Evolutionary conservation across 176 grass and related monocot species (phyloP), one percentile per base, ranked within the genome.

Genomic region (Oryza officinalis): DNA sequence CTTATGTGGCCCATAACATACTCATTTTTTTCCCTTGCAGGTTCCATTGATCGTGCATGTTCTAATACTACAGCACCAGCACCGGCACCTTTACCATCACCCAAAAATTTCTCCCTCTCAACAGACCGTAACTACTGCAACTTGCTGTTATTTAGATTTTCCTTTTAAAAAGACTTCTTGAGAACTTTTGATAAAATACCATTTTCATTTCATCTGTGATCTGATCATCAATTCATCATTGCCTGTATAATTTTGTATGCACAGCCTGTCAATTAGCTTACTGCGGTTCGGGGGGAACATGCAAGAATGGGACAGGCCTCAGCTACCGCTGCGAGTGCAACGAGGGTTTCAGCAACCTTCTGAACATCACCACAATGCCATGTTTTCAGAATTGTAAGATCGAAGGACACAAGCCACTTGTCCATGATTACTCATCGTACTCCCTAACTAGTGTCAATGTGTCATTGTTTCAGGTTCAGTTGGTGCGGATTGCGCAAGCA

Each of bases 361-460:
- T 98, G 23, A 98, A 95, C 74, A 63, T 79, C 33, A 90, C 79
- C 71, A 77, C 65, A 10, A 87, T 95, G 71, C 93, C 96, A 78
- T 98, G 96, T 43, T 98, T 85, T 69, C 76, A 66, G 27, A 84
- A 77, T 25, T 98, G 96, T 93, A 84, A 92, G 93, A 63, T 66
- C 26, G 74, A 73, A 31, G 5, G 14, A 41, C 65, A 57, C 46
- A 73, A 75, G 15, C 4, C 31, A 23, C 23, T 28, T 75, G 52
- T 61, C 8, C 20, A 61, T 67, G 57, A 10, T 17, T 22, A 28
- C 13, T 17, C 6, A 37, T 38, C 45, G 31, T 35, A 7, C 13
- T 74, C 37, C 30, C 33, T 54, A 41, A 90, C 28, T 74, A 35
- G 44, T 57, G 37, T 38, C 7, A 8, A 38, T 10, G 10, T 8